Conservation (phyloP, 352 stramenopile genomes). For the Globisporangium parvum region DNA sequence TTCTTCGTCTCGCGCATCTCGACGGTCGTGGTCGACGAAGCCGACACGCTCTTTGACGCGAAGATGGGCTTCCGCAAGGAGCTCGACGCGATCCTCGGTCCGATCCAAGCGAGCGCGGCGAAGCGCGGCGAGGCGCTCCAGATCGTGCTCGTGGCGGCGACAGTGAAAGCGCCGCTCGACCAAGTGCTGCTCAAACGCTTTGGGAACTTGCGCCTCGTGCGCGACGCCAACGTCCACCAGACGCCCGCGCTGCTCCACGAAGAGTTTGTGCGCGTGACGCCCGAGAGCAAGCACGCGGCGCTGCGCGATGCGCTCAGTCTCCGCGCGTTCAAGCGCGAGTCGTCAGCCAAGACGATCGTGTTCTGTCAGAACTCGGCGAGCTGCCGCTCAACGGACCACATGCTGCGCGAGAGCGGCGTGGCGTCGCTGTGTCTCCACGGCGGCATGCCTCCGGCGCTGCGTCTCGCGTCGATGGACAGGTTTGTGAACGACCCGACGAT, state of each 20-base stretch:
- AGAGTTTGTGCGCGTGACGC: conserved; percentile 57
- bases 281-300: conserved; percentile 63
- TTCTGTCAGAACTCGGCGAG: conserved; percentile 75
- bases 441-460: conserved; percentile 55
- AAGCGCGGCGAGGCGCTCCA: conserved; percentile 56
- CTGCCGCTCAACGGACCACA: conserved; percentile 75
- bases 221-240: conserved; percentile 62
- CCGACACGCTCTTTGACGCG: conserved; percentile 73
- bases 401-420: conserved; percentile 74
- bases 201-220: conserved; percentile 49
- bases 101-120: conserved; percentile 56
- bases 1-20: conserved; percentile 73
- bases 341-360: conserved; percentile 53
- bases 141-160: conserved; percentile 68
- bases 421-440: conserved; percentile 62
- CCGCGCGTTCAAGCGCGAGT: conserved; percentile 18
- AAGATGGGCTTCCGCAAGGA: conserved; percentile 80
- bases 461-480: conserved; percentile 47
- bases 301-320: conserved; percentile 50
- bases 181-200: conserved; percentile 71
- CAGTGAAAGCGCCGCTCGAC: conserved; percentile 60
- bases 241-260: conserved; percentile 54
- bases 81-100: conserved; percentile 58
- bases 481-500: conserved; percentile 39
- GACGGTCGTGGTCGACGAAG: conserved; percentile 72